A percentile compares a stretch with the other conserved stretches of the same genome.
phyloP scores from a whole-genome alignment of 1,284 basidiomycete genomes.

The Boletus semigastroideus region DNA sequence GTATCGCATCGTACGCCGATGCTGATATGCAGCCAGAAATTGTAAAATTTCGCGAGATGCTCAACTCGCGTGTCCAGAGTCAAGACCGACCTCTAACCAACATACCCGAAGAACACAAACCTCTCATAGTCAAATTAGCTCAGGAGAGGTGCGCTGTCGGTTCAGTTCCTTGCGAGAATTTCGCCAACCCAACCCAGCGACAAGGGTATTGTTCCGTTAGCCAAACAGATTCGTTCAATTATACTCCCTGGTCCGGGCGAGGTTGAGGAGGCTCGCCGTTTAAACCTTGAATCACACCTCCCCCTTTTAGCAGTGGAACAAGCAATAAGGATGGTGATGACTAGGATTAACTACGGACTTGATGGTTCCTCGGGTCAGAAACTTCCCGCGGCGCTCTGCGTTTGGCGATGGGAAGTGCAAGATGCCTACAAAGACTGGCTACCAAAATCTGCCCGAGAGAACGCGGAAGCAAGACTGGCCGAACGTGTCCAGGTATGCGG shows the following conservation, averaged over 20 bases:
- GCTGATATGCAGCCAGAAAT: slow-evolving; percentile 44
- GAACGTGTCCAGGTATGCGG: slow-evolving; percentile 66
- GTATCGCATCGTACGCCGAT: background rate
- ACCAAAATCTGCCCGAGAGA: slow-evolving; percentile 68
- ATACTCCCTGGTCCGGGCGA: slow-evolving; percentile 59
- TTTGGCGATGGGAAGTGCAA: slow-evolving; percentile 90
- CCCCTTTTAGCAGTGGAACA: slow-evolving; percentile 55
- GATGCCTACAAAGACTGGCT: slow-evolving; percentile 59
- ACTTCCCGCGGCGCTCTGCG: slow-evolving; percentile 56
- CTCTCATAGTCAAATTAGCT: slow-evolving; percentile 76
- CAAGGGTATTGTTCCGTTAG: slow-evolving; percentile 57
- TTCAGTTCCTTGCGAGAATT: background rate
- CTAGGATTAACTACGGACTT: slow-evolving; percentile 74
- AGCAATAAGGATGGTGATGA: slow-evolving; percentile 58
- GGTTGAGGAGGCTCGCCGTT: slow-evolving; percentile 42
- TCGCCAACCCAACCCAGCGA: slow-evolving; percentile 48
- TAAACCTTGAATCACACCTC: slow-evolving; percentile 35
- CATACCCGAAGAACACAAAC: slow-evolving; percentile 67
- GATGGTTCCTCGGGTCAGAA: slow-evolving; percentile 50
- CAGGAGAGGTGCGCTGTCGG: slow-evolving; percentile 67
- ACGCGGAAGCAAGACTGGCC: slow-evolving; percentile 56
- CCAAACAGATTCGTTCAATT: slow-evolving; percentile 64
- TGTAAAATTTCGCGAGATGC: slow-evolving; percentile 69
- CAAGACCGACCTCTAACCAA: slow-evolving; percentile 47
- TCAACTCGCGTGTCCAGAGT: slow-evolving; percentile 49